Base-by-base conservation (phyloP, 352 stramenopile species). In the Blastocystis sp. region DNA sequence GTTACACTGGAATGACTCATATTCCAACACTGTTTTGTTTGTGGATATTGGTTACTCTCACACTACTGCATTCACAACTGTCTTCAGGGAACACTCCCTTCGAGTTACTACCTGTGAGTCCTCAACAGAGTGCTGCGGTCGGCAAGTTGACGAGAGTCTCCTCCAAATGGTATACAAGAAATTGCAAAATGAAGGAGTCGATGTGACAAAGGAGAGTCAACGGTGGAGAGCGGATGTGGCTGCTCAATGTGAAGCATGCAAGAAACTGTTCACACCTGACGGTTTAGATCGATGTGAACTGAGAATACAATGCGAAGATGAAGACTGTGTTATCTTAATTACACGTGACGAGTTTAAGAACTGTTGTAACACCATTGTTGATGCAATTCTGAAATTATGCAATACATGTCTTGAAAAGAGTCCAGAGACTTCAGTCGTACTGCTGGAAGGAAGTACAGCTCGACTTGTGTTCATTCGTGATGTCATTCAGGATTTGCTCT, bases 11-110 rank as follows among this genome's bases (percentile, higher is more conserved):
- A 65, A 37, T 43, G 49, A 24, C 9, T 63, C 6, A 21, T 16
- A 12, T 4, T 12, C 12, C 46, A 19, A 24, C 21, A 66, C 19
- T 39, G 51, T 56, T 2, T 21, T 49, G n/a, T 67, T 83, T 54
- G 71, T 83, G 2, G 71, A 83, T 43, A 32, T 83, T 37, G 71
- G 71, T 32, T 83, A 83, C 11, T 37, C 37, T 19, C 71, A 83
- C 49, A 24, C 19, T 35, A 65, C n/a, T 27, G 71, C 66, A 12
- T 83, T 65, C 29, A 24, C 12, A 35, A 43, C 51, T 16, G 24
- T 52, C 0, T 83, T 52, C 54, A 52, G 24, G 5, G 19, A 63
- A 46, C 21, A n/a, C 3, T 24, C 14, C 5, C 9, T 43, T 9
- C 21, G 29, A 19, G 24, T 74, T 46, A 24, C 21, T 43, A 32